Percentiles rank a stretch among this genome's conserved stretches.
These are phyloP conservation scores for Alternaria sp. DNA, from an alignment of 2,329 filamentous ascomycete genomes.

Conservation along the genomic window DNA sequence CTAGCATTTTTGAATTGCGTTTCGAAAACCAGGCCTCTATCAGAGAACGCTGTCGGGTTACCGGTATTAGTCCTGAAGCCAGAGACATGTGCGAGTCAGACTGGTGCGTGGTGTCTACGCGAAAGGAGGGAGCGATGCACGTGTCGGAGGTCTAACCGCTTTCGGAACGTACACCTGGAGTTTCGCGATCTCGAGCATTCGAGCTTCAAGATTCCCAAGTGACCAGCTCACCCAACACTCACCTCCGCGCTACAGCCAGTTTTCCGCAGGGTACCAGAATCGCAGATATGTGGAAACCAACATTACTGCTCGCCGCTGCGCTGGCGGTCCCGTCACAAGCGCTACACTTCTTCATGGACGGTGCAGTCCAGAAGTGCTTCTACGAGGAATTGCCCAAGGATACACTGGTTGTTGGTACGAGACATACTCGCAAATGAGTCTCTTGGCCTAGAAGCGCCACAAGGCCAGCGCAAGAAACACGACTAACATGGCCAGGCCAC, in stretches of 20 bases:
- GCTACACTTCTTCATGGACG: conserved; percentile 95
- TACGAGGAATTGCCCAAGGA: conserved; percentile 98
- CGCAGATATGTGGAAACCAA: conserved; percentile 48
- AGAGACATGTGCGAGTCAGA: background rate
- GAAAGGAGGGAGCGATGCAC: conserved; percentile 22
- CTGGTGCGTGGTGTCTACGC: conserved; percentile 2
- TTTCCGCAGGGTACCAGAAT: conserved; percentile 29
- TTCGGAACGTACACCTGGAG: conserved; percentile 37
- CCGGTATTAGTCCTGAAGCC: background rate
- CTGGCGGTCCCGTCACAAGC: conserved; percentile 73
- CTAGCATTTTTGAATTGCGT: too few species aligned
- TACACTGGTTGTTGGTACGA: conserved; percentile 86
- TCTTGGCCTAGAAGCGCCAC: background rate
- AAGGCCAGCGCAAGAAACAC: background rate
- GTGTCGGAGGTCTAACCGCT: conserved; percentile 30
- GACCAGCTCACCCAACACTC: conserved; percentile 28
- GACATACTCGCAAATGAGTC: background rate
- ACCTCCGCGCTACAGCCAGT: conserved; percentile 29
- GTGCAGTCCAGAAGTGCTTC: conserved; percentile 88
- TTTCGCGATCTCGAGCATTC: conserved; percentile 30
- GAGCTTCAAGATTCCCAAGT: conserved; percentile 33
- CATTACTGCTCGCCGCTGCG: conserved; percentile 71
- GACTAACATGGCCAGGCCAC: conserved; percentile 64
- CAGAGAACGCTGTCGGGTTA: background rate
- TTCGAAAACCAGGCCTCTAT: background rate